Evolutionary conservation across 495 filamentous ascomycete species (phyloP).

Genomic region (Corynascus novoguineensis): DNA sequence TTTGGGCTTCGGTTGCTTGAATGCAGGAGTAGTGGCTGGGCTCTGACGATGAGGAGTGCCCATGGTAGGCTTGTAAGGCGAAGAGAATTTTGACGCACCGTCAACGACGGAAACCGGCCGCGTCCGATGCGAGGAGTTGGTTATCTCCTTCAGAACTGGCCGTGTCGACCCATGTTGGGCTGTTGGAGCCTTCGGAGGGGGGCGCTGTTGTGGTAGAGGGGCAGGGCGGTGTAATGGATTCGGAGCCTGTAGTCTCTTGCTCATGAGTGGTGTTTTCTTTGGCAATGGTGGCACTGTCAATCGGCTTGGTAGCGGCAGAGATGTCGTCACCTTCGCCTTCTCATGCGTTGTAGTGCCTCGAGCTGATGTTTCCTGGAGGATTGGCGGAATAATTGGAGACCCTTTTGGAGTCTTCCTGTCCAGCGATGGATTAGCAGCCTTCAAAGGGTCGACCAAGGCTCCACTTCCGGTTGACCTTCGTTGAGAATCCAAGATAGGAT

Average conservation of each 20-base stretch:
- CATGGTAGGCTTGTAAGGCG: neutral
- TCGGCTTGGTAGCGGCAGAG: neutral
- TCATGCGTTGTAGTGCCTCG: neutral
- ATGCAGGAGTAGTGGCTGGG: neutral
- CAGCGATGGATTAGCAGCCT: neutral
- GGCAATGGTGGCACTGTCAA: neutral
- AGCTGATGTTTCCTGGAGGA: neutral
- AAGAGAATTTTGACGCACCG: neutral
- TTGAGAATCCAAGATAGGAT: neutral
- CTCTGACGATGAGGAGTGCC: neutral
- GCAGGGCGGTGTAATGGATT: neutral
- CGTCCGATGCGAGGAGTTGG: neutral
- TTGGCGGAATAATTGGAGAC: neutral
- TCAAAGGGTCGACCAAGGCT: neutral
- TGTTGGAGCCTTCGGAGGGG: neutral
- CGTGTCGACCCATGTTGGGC: neutral
- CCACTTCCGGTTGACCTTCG: neutral
- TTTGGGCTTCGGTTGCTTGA: slow-evolving; percentile 13
- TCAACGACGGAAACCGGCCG: neutral
- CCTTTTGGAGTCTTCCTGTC: too few species aligned
- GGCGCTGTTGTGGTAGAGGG: neutral
- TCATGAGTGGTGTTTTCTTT: neutral
- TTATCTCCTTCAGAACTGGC: neutral
- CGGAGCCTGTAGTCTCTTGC: neutral
- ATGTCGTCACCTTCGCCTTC: neutral